Evolutionary conservation across 139 green algal genomes (phyloP), one percentile per base, ranked within the genome.

Genomic region (Astrephomene gubernaculifera): DNA sequence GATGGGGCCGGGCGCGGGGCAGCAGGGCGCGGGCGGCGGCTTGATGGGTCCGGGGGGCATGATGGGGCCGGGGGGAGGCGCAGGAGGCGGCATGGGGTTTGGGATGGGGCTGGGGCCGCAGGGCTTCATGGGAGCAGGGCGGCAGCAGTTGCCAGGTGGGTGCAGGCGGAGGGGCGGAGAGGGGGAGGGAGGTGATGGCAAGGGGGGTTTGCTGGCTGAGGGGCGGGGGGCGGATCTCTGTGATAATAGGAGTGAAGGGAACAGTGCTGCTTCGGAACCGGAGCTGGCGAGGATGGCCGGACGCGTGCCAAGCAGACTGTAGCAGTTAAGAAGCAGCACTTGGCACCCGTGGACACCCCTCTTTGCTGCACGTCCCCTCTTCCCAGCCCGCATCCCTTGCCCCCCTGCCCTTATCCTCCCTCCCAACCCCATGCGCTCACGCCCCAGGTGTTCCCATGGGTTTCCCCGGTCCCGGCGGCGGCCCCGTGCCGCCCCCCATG

Each of bases 401-500:
- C n/a, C n/a, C n/a, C n/a, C 14, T 57, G 49, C 12, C 49, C 49
- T 57, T 12, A 12, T 57, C 14, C 14, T 17, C 49, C 49, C 12
- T 17, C 49, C 49, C 49, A 17, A 57, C 49, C 49, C 49, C 49
- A 57, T 25, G 14, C 49, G 12, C 49, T 12, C 49, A 25, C 52
- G 52, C 57, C 24, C 57, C 22, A 29, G 57, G 21, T 35, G 57
- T 7, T 7, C 19, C 19, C 24, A 44, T 67, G 49, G 71, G 71
- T 31, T 80, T 80, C 71, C 71, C 71, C 41, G 44, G 2, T 6
- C 7, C 1, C 3, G 44, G 49, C 35, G 68, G 68, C 36, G 68
- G 68, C 68, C 54, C 54, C 24, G 29, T 82, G 29, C 74, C 74
- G 54, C 45, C 45, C 2, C 74, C 53, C 74, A 82, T 82, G 74